phyloP scores from a whole-genome alignment of 2,329 filamentous ascomycete genomes.

The Botrytis paeoniae region DNA sequence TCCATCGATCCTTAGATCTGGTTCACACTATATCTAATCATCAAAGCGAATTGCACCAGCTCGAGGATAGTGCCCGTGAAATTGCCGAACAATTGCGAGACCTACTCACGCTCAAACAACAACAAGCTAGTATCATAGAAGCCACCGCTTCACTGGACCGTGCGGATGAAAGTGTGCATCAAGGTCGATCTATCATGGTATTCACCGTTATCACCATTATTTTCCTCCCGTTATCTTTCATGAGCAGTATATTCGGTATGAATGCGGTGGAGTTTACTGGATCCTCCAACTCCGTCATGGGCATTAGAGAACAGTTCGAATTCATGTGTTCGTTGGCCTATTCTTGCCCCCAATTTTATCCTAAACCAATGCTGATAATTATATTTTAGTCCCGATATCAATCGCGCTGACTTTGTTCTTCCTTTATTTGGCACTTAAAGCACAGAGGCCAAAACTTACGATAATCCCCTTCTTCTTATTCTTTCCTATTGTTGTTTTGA shows the following conservation, averaged over 20 bases:
- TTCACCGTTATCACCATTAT: constrained; percentile 15
- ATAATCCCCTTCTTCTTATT: not conserved
- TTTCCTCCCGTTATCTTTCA: constrained; percentile 12
- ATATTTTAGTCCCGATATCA: not conserved
- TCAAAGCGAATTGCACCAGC: not conserved
- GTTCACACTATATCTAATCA: not conserved
- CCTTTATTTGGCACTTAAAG: not conserved
- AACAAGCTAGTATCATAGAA: constrained; percentile 46
- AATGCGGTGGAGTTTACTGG: not conserved
- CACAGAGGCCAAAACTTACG: not conserved
- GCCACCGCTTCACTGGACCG: constrained; percentile 28
- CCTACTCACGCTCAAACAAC: constrained; percentile 45
- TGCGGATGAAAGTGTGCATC: not conserved
- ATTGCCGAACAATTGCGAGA: constrained; percentile 30
- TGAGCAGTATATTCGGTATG: constrained; percentile 17
- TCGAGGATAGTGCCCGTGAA: not conserved
- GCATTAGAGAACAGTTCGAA: not conserved
- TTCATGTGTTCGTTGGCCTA: not conserved
- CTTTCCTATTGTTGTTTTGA: not conserved
- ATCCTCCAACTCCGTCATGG: not conserved
- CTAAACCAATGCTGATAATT: not conserved
- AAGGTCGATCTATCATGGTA: constrained; percentile 12
- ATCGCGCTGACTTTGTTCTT: not conserved
- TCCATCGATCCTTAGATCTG: not conserved
- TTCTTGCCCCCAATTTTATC: not conserved